These are phyloP conservation scores for Vigna radiata DNA, from an alignment of 306 rosid species.

Conservation along the genomic window DNA sequence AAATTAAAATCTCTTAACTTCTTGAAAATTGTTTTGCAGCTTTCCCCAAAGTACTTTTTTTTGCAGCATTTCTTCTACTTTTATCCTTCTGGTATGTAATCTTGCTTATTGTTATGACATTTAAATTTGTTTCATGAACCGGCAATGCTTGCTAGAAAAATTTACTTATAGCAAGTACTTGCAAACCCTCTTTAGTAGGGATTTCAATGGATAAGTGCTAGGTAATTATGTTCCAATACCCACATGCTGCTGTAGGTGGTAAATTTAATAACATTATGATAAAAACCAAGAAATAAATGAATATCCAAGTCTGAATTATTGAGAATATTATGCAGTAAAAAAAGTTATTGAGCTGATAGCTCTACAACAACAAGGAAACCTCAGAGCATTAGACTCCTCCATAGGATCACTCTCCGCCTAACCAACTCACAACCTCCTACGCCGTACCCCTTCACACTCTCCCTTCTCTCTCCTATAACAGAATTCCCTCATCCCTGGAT, in stretches of 20 bases:
- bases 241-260: not conserved
- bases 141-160: slow-evolving; percentile 23
- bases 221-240: not conserved
- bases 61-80: slow-evolving; percentile 97
- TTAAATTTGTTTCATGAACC: slow-evolving; percentile 20
- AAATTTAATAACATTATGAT: not conserved
- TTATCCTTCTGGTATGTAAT: slow-evolving; percentile 92
- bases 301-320: no score
- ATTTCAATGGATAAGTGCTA: not conserved
- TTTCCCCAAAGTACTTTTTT: slow-evolving; percentile 80
- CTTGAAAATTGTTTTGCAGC: slow-evolving; percentile 77
- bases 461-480: no score
- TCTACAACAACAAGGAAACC: no score
- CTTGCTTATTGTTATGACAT: slow-evolving; percentile 40
- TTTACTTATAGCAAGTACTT: slow-evolving; percentile 26
- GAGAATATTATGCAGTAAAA: no score
- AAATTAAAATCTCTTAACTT: slow-evolving; percentile 48
- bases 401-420: no score
- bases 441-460: no score
- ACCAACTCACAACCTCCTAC: no score
- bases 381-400: no score
- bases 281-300: no score
- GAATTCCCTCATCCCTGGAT: no score
- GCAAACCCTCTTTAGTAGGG: not conserved
- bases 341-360: no score